Base-by-base conservation (phyloP, 768 basidiomycete genomes). In the Chalciporus pseudorubinellus region DNA sequence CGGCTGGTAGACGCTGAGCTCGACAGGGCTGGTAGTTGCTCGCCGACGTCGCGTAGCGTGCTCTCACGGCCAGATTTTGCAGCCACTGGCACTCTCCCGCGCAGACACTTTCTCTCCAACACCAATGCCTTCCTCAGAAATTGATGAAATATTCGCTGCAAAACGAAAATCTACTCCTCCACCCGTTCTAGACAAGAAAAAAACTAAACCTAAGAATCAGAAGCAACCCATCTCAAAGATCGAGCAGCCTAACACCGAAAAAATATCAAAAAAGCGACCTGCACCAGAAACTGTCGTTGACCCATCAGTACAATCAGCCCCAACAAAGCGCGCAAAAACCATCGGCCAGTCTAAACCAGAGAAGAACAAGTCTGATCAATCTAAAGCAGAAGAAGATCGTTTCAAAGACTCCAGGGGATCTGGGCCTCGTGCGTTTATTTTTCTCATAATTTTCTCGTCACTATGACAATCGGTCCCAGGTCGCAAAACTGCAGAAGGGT, bases 101-200 rank as follows among this genome's bases (percentile, higher is more conserved):
- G 34, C 39, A n/a, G 18, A 26, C 52, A 50, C 54, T 59, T 56
- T 58, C 50, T 31, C 53, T 54, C 46, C 53, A 48, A 26, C 41
- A 28, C 22, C 42, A 63, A 74, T 77, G 74, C 58, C 72, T 57
- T 76, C 79, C 76, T 85, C 85, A 46, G 90, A 92, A 78, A 92
- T 92, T 67, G 90, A 92, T 77, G 82, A 81, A 61, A 92, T 92
- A 62, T 92, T 92, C 68, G 77, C 88, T 36, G 72, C 75, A 55
- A 81, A 78, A 59, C 70, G 70, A 57, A 76, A 74, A 59, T 66
- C 33, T 59, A 74, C 34, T 59, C 72, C 21, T 69, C 70, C 45
- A 51, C 72, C 75, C 14, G 34, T n/a, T 16, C n/a, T n/a, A 36
- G 34, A 56, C 77, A 77, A 65, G 77, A 78, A 56, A 77, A 78